Conservation (phyloP, 2,329 filamentous ascomycete species). For the Ophiostoma montium region DNA sequence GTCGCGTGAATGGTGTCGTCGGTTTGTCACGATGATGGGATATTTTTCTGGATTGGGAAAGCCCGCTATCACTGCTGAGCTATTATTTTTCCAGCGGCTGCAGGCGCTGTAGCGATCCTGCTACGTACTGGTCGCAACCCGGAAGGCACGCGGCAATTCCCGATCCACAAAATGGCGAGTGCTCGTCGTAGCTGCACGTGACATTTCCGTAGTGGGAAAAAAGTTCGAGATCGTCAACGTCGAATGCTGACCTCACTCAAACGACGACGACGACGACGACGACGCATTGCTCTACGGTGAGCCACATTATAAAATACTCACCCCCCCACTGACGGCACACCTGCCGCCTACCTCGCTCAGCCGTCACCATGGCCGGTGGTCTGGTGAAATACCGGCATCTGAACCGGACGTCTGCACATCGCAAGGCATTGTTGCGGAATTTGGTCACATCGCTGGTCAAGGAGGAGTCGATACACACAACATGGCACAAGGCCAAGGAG, state of each 20-base stretch:
- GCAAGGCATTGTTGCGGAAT: slow-evolving; percentile 86
- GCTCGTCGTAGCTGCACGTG: slow-evolving; percentile 1
- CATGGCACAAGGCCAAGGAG: slow-evolving; percentile 95
- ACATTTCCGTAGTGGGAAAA: slow-evolving; percentile 3
- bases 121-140: neutral
- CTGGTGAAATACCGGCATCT: slow-evolving; percentile 80
- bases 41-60: neutral
- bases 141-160: slow-evolving; percentile 7
- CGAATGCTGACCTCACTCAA: slow-evolving; percentile 1
- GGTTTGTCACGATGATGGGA: neutral
- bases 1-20: slow-evolving; percentile 3
- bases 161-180: slow-evolving; percentile 1
- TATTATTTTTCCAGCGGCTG: neutral
- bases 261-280: neutral
- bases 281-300: neutral
- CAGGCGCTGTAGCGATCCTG: neutral
- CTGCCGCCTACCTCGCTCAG: neutral
- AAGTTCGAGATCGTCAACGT: slow-evolving; percentile 8
- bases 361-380: slow-evolving; percentile 62
- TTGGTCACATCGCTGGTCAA: slow-evolving; percentile 88
- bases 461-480: slow-evolving; percentile 87
- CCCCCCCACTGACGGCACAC: neutral
- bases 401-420: slow-evolving; percentile 70
- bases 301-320: neutral
- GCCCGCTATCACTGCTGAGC: too few species aligned